Evolutionary conservation across 805 yeast species (phyloP).

Genomic region (Candida rishiriensis): DNA sequence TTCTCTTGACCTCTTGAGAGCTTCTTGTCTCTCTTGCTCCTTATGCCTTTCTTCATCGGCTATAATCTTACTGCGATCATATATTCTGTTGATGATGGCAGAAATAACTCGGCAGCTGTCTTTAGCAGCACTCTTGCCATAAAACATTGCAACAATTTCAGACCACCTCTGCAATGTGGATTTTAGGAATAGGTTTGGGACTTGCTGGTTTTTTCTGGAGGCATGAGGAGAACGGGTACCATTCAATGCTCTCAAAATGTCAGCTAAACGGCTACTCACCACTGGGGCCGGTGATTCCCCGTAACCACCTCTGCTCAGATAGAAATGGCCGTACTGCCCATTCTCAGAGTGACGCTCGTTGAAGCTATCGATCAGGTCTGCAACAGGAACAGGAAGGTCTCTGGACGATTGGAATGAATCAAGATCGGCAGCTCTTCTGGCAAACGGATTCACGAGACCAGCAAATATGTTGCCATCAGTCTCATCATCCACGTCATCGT

Average conservation of each 20-base stretch:
- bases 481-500: constrained; percentile 1
- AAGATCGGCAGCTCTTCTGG: constrained; percentile 7
- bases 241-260: constrained; percentile 16
- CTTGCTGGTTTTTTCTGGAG: constrained; percentile 14
- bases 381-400: constrained; percentile 9
- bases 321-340: constrained; percentile 9
- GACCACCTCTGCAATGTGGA: constrained; percentile 65
- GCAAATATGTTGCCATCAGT: constrained; percentile 10
- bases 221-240: constrained; percentile 8
- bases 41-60: constrained; percentile 28
- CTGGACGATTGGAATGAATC: constrained; percentile 7
- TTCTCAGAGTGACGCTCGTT: constrained; percentile 1
- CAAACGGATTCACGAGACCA: constrained; percentile 5
- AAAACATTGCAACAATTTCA: constrained; percentile 49
- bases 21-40: constrained; percentile 24
- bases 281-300: constrained; percentile 9
- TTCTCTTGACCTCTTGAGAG: constrained; percentile 26
- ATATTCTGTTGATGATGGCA: constrained; percentile 42
- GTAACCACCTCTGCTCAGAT: constrained; percentile 12
- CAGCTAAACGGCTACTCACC: constrained; percentile 13
- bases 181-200: constrained; percentile 19
- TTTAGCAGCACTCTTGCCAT: constrained; percentile 35
- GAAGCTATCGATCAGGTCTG: background rate
- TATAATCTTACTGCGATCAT: constrained; percentile 41
- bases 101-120: constrained; percentile 35